Percentiles rank a stretch among this genome's conserved stretches.
Conservation (phyloP, 1,284 basidiomycete species). For the Papiliotrema flavescens region DNA sequence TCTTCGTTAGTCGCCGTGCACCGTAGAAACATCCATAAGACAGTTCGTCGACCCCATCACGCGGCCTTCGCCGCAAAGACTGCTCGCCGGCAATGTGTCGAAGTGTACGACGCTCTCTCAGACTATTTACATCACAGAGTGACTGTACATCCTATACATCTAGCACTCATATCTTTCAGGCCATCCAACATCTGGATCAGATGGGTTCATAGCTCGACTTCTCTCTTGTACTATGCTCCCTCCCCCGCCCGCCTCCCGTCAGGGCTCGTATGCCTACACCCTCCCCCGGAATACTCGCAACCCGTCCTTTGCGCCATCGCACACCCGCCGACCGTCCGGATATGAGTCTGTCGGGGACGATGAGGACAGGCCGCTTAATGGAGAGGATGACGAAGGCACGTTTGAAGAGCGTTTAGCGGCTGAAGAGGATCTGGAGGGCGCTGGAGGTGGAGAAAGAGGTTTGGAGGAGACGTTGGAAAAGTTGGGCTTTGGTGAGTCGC, state of each 20-base stretch:
- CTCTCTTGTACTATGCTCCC: slow-evolving; percentile 19
- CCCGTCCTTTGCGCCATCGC: neutral
- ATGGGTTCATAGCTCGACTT: too few species aligned
- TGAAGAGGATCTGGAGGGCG: slow-evolving; percentile 61
- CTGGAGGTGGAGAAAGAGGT: slow-evolving; percentile 58
- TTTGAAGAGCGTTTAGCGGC: slow-evolving; percentile 47
- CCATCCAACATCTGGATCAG: too few species aligned
- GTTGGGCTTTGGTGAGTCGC: slow-evolving; percentile 73
- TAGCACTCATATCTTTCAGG: too few species aligned
- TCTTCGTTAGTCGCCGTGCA: too few species aligned
- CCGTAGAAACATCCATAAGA: too few species aligned
- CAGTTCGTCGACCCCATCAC: too few species aligned
- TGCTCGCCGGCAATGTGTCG: too few species aligned
- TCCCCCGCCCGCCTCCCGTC: slow-evolving; percentile 25
- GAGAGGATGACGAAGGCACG: neutral
- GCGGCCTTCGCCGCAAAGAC: too few species aligned
- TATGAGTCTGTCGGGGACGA: neutral
- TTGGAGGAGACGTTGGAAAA: slow-evolving; percentile 81
- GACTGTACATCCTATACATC: too few species aligned
- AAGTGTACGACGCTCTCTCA: too few species aligned
- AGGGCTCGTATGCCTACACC: slow-evolving; percentile 25
- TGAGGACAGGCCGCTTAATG: neutral
- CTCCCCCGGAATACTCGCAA: slow-evolving; percentile 9
- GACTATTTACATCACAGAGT: too few species aligned
- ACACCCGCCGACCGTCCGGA: neutral